Base-by-base conservation (phyloP, 768 basidiomycete genomes). In the Tremella fuciformis region DNA sequence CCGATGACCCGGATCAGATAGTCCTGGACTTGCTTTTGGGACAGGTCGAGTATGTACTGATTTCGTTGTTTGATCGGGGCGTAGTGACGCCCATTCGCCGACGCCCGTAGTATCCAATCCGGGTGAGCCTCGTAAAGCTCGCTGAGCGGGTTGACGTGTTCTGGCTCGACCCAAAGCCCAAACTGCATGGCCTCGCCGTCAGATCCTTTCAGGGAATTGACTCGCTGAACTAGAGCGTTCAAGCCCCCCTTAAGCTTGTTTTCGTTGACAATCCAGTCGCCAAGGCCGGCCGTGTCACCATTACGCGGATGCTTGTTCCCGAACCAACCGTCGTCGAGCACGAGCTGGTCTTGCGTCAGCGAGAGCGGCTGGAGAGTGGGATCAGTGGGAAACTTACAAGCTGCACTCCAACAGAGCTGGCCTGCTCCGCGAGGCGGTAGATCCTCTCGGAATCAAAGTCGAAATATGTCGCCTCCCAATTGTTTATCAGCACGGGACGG, bases 321-420 rank as follows among this genome's bases (percentile, higher is more conserved):
- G 52, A 71, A 71, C 69, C 69, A 71, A 6, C 69, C 69, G 39
- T 71, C 69, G 44, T 71, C 69, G 64, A 71, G 52, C 18, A 71
- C 69, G 44, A 71, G 66, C 19, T 68, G 54, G 4, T 4, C 4
- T 4, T 34, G 11, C 29, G 29, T 34, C 29, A 34, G 29, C 29
- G 11, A 34, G 29, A 34, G n/a, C 29, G 4, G 6, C 29, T 11
- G 6, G 29, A 34, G 6, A 34, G 11, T 34, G 11, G 6, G 29
- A n/a, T 34, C 29, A 11, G 4, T 4, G 29, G 29, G 29, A 34
- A 11, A 34, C 29, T 34, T 34, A 34, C 29, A 4, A 34, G 11
- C 52, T 66, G 59, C 2, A 65, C 60, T 7, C 69, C 69, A 13
- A 65, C 39, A 13, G 59, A 53, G 9, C 59, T 42, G 1, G 64